These are phyloP conservation scores for Nemania sp. DNA, from an alignment of 2,329 filamentous ascomycete species.

Conservation along the genomic window DNA sequence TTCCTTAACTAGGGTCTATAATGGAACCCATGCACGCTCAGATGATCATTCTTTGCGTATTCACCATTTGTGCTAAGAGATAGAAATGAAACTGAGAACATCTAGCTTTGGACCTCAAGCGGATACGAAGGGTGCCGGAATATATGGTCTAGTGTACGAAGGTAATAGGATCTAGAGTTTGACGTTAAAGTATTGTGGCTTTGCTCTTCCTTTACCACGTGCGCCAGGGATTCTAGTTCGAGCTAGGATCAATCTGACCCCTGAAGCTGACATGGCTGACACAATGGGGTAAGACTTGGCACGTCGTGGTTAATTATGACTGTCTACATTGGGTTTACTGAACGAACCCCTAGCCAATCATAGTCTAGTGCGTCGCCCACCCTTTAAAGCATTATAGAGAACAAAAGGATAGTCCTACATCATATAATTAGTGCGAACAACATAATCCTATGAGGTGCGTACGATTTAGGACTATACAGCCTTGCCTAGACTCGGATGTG, in stretches of 20 bases:
- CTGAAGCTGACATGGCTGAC: constrained; percentile 4
- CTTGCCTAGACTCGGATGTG: neutral
- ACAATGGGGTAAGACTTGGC: no score
- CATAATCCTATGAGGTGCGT: neutral
- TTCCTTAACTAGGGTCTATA: neutral
- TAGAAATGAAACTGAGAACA: neutral
- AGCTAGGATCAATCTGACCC: constrained; percentile 3
- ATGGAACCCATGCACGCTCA: neutral
- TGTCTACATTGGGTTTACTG: constrained; percentile 4
- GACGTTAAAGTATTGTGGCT: neutral
- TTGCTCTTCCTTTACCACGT: neutral
- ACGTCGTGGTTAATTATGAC: constrained; percentile 3
- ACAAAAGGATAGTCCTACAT: constrained; percentile 1
- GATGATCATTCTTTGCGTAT: neutral
- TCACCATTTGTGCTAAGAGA: neutral
- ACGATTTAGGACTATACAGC: neutral
- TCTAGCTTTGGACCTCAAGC: neutral
- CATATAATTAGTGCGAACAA: neutral
- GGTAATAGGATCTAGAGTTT: neutral
- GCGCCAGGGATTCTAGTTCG: neutral
- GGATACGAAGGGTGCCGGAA: neutral
- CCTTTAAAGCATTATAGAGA: neutral
- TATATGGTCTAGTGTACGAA: constrained; percentile 10
- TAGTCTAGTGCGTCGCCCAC: neutral
- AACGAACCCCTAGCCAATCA: constrained; percentile 6